Evolutionary conservation across 257 asterid species (phyloP), one percentile per base, ranked within the genome.

Genomic region (Penstemon davidsonii): DNA sequence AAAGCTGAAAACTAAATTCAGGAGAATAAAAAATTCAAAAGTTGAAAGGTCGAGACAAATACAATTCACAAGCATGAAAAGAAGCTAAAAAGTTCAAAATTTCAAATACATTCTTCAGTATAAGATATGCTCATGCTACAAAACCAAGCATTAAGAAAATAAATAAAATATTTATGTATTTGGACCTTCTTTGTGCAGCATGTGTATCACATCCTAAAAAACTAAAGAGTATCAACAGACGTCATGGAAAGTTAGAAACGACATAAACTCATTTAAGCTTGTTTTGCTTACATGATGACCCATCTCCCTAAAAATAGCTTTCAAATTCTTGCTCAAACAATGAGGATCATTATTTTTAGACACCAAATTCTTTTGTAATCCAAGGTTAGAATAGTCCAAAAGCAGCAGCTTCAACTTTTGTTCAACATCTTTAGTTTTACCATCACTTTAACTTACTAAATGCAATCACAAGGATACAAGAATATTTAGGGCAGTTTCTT

Each of bases 21-120:
- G 9, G 67, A 55, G 9, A 38, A 25, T 25, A 47, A 9, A 41
- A 60, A 56, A 42, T 15, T 64, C 46, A 19, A 51, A 42, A 59
- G 63, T 33, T 51, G 42, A 56, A 66, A 44, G 49, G 61, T 49
- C 53, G 7, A 51, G 50, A 49, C 6, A 11, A 58, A 60, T 18
- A 25, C 39, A 78, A 36, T 39, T 53, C 11, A 59, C 25, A 54
- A 55, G 69, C 69, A 76, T 68, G 43, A 59, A 25, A 25, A 25
- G 33, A 25, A 25, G 33, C 33, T 25, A 0, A 25, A 25, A 1
- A 25, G 33, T 25, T 25, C 2, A 1, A 25, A 25, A 25, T 11
- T 41, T 43, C 19, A 51, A 41, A 15, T 55, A 38, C 2, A 36
- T 53, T 45, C 70, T 54, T 10, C 65, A 49, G 10, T 4, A 41